Evolutionary conservation across 208 protist species (phyloP).

Genomic region (Trypanosoma scelopori): DNA sequence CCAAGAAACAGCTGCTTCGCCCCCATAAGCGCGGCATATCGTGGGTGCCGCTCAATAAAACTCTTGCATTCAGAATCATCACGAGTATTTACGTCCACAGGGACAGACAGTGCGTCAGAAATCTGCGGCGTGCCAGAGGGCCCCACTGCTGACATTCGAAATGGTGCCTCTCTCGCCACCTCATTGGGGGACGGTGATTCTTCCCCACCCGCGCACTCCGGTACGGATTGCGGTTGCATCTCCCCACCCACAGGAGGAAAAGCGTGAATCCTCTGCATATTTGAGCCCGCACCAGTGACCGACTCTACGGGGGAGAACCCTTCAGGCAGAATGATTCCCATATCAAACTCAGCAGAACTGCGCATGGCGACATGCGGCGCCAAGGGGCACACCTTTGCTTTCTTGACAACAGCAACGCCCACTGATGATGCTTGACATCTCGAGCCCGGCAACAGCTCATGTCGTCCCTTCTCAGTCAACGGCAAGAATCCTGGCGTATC

Average conservation of each 20-base stretch:
- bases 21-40: conserved; percentile 25
- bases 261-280: background rate
- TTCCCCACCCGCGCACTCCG: background rate
- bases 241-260: background rate
- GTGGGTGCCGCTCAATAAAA: conserved; percentile 22
- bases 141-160: too few species aligned
- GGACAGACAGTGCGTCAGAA: background rate
- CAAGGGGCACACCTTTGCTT: too few species aligned
- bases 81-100: background rate
- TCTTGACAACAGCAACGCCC: too few species aligned
- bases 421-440: too few species aligned
- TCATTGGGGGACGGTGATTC: too few species aligned
- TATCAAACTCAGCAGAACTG: background rate
- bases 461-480: too few species aligned
- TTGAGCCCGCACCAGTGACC: background rate
- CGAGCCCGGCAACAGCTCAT: too few species aligned
- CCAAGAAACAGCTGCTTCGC: conserved; percentile 38
- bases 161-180: too few species aligned
- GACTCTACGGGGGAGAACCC: background rate
- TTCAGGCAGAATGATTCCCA: background rate
- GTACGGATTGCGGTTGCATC: background rate
- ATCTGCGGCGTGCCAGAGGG: too few species aligned
- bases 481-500: too few species aligned
- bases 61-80: background rate
- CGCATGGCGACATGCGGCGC: too few species aligned